phyloP scores from a whole-genome alignment of 495 filamentous ascomycete species.

The Penicillium parvum region DNA sequence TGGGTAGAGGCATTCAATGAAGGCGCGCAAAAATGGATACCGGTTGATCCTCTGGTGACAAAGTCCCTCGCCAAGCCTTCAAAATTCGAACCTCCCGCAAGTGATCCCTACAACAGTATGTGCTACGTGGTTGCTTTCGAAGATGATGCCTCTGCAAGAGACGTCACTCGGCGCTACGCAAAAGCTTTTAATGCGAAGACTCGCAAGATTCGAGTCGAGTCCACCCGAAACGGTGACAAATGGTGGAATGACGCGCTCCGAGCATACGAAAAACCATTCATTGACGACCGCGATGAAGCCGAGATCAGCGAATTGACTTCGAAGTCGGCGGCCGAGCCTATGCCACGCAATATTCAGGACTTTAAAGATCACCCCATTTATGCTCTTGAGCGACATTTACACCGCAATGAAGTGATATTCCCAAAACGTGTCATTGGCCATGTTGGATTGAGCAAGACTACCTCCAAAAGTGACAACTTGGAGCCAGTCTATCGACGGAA shows the following conservation, averaged over 20 bases:
- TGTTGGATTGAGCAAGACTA: slow-evolving; percentile 62
- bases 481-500: slow-evolving; percentile 72
- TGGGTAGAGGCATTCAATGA: slow-evolving; percentile 91
- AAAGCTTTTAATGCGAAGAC: slow-evolving; percentile 89
- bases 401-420: slow-evolving; percentile 71
- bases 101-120: slow-evolving; percentile 67
- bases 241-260: slow-evolving; percentile 70
- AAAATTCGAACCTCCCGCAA: slow-evolving; percentile 75
- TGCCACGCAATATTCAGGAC: slow-evolving; percentile 85
- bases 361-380: slow-evolving; percentile 93
- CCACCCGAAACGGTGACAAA: slow-evolving; percentile 54
- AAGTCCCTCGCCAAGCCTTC: slow-evolving; percentile 66
- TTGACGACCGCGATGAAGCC: slow-evolving; percentile 69
- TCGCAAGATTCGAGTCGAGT: slow-evolving; percentile 68
- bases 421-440: slow-evolving; percentile 71
- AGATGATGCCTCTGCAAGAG: slow-evolving; percentile 64
- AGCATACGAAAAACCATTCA: slow-evolving; percentile 52
- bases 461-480: slow-evolving; percentile 46
- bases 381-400: slow-evolving; percentile 84
- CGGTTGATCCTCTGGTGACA: slow-evolving; percentile 82
- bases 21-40: slow-evolving; percentile 83
- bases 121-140: slow-evolving; percentile 86
- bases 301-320: slow-evolving; percentile 72
- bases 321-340: slow-evolving; percentile 69
- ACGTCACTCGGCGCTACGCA: slow-evolving; percentile 76